Conservation (phyloP, 768 basidiomycete genomes). For the Hortiboletus flavorubellus region DNA sequence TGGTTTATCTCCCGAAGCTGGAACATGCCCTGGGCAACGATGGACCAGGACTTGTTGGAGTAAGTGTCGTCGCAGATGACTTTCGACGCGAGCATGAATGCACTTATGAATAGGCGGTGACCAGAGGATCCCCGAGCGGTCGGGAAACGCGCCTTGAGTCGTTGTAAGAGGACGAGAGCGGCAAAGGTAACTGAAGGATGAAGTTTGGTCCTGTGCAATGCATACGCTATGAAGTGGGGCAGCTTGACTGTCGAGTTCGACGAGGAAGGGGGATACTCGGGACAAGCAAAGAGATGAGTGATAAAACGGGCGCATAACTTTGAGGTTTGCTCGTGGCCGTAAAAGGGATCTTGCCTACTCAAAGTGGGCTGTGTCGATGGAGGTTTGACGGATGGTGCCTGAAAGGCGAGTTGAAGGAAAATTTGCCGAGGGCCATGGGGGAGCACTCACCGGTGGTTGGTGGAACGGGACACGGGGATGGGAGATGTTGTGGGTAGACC, state of each 20-base stretch:
- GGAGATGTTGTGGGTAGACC: conserved; percentile 23
- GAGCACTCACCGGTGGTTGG: conserved; percentile 24
- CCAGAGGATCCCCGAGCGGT: conserved; percentile 75
- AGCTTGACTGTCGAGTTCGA: conserved; percentile 35
- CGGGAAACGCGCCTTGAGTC: conserved; percentile 70
- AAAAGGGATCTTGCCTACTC: conserved; percentile 27
- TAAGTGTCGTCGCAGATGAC: conserved; percentile 95
- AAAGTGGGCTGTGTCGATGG: conserved; percentile 29
- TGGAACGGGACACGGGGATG: conserved; percentile 26
- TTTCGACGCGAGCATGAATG: conserved; percentile 71
- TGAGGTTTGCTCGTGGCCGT: conserved; percentile 71
- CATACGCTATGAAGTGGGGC: conserved; percentile 64
- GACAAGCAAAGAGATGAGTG: conserved; percentile 81
- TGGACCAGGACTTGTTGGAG: conserved; percentile 89
- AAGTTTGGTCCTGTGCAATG: conserved; percentile 63
- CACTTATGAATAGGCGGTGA: conserved; percentile 67
- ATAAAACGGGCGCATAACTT: conserved; percentile 76
- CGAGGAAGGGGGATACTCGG: conserved; percentile 63
- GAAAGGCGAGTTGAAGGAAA: background rate
- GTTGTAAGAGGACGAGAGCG: conserved; percentile 48
- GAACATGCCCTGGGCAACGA: conserved; percentile 88
- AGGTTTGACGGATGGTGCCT: conserved; percentile 29
- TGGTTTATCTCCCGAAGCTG: conserved; percentile 72
- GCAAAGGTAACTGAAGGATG: conserved; percentile 48
- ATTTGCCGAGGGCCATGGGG: background rate